phyloP scores from a whole-genome alignment of 2,329 filamentous ascomycete genomes.

The Pseudogymnoascus sp. region DNA sequence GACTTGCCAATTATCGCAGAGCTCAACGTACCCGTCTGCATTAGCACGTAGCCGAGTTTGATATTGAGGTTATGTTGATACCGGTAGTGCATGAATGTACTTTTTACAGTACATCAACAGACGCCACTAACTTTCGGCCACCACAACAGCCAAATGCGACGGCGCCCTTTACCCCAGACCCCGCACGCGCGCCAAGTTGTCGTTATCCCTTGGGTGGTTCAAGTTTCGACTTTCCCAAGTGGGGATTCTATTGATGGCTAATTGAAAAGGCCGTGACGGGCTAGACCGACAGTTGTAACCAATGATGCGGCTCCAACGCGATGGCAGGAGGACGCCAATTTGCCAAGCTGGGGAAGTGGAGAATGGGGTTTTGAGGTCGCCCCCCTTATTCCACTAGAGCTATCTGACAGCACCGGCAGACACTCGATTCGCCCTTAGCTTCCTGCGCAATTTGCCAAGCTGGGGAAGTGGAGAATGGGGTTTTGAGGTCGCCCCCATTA shows the following conservation, averaged over 20 bases:
- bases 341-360: conserved; percentile 2
- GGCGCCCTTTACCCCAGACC: neutral
- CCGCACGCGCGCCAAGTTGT: neutral
- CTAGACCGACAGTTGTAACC: neutral
- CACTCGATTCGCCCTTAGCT: neutral
- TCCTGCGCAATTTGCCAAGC: neutral
- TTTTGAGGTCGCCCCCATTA: neutral
- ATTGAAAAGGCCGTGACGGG: neutral
- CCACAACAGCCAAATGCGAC: neutral
- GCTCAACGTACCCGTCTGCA: neutral
- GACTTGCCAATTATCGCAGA: neutral
- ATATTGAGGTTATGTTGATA: neutral
- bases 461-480: neutral
- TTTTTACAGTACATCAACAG: neutral
- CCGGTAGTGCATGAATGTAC: neutral
- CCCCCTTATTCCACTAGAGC: neutral
- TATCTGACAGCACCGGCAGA: neutral
- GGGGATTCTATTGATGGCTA: neutral
- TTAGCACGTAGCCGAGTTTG: neutral
- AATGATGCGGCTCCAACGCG: neutral
- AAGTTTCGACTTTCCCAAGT: neutral
- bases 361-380: neutral
- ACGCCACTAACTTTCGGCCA: neutral
- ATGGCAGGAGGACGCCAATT: neutral
- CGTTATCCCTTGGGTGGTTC: neutral